These are phyloP conservation scores for Globisporangium cystogenes DNA, from an alignment of 352 stramenopile species.

Conservation along the genomic window DNA sequence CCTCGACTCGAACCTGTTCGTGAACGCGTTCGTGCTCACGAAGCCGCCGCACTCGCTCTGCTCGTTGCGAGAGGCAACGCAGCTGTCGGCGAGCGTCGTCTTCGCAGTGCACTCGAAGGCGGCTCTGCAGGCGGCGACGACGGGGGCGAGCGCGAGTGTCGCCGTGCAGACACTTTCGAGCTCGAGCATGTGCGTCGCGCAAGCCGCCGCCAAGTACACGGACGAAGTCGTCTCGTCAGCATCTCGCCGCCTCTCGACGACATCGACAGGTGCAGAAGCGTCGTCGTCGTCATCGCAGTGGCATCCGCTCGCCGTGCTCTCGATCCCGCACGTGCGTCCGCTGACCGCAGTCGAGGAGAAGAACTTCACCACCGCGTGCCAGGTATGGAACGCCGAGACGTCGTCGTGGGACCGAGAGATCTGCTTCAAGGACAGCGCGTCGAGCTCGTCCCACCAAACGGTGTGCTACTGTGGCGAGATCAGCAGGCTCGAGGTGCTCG, in stretches of 20 bases:
- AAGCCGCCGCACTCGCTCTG: slow-evolving; percentile 33
- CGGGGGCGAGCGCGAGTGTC: slow-evolving; percentile 15
- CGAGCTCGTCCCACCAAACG: slow-evolving; percentile 30
- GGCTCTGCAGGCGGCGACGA: slow-evolving; percentile 16
- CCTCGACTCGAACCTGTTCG: slow-evolving; percentile 36
- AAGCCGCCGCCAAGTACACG: slow-evolving; percentile 17
- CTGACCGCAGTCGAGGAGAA: slow-evolving; percentile 37
- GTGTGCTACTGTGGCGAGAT: slow-evolving; percentile 56
- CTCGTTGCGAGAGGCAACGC: slow-evolving; percentile 28
- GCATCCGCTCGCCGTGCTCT: slow-evolving; percentile 36
- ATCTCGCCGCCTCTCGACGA: not conserved
- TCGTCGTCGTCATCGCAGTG: slow-evolving; percentile 14
- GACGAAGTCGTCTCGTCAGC: not conserved
- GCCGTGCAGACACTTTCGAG: slow-evolving; percentile 24
- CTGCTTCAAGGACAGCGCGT: slow-evolving; percentile 53
- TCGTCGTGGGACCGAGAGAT: slow-evolving; percentile 37
- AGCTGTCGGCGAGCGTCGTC: slow-evolving; percentile 36
- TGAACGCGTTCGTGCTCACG: slow-evolving; percentile 39
- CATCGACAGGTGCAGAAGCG: not conserved
- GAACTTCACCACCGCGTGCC: slow-evolving; percentile 60
- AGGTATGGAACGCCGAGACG: slow-evolving; percentile 35
- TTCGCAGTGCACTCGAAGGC: slow-evolving; percentile 40
- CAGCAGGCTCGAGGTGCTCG: slow-evolving; percentile 42
- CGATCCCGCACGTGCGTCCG: slow-evolving; percentile 39
- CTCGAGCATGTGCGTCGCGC: slow-evolving; percentile 29